Evolutionary conservation across 192 early-diverging fungal genomes (phyloP).

Genomic region (Rhizophagus sp.): DNA sequence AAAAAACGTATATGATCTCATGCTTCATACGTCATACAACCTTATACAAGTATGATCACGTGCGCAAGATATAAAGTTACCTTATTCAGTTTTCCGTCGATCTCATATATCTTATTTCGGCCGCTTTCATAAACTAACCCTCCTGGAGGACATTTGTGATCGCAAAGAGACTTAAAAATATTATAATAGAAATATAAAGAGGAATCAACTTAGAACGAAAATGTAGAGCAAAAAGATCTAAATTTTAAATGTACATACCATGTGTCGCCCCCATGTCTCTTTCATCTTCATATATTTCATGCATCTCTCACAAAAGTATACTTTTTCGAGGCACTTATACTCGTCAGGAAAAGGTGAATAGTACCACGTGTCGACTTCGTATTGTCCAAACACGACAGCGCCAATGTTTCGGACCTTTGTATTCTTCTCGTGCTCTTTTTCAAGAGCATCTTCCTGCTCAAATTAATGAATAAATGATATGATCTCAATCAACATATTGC

Average conservation of each 20-base stretch:
- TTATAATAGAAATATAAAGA: background rate
- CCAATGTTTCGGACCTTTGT: conserved; percentile 3
- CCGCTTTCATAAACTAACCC: conserved; percentile 78
- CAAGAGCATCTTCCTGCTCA: background rate
- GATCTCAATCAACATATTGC: background rate
- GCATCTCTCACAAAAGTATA: conserved; percentile 92
- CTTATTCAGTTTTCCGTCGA: conserved; percentile 87
- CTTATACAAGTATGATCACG: background rate
- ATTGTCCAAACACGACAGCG: conserved; percentile 68
- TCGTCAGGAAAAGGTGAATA: conserved; percentile 92
- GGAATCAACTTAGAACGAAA: background rate
- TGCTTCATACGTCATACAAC: too few relatives aligned
- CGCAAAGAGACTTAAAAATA: conserved; percentile 55
- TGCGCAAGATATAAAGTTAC: conserved; percentile 34
- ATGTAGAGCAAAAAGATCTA: background rate
- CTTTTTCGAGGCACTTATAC: conserved; percentile 65
- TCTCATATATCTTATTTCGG: conserved; percentile 69
- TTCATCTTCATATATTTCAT: conserved; percentile 89
- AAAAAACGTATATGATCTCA: background rate
- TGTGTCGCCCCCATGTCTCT: conserved; percentile 64
- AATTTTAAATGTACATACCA: conserved; percentile 41
- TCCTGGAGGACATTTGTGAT: conserved; percentile 69
- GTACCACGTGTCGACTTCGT: conserved; percentile 93
- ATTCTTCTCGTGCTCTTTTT: background rate
- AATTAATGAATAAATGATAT: background rate